Evolutionary conservation across 192 early-diverging fungal genomes (phyloP).

Genomic region (Backusella mclennaniae): DNA sequence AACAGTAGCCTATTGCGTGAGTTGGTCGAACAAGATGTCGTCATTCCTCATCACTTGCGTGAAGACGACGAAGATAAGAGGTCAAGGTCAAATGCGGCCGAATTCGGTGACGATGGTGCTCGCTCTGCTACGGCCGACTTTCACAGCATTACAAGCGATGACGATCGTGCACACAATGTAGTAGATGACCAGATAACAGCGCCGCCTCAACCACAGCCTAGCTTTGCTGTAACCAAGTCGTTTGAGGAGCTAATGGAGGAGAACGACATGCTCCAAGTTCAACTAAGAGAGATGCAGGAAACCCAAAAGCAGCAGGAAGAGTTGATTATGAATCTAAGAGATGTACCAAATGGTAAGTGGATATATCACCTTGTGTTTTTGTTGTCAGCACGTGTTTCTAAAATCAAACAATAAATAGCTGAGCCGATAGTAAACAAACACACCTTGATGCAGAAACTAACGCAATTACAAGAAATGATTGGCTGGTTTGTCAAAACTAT

Average conservation of each 20-base stretch:
- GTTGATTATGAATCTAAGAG: slow-evolving; percentile 28
- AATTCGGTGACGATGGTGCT: slow-evolving; percentile 36
- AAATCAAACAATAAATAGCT: background rate
- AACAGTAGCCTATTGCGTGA: slow-evolving; percentile 12
- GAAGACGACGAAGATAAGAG: slow-evolving; percentile 27
- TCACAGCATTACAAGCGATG: slow-evolving; percentile 19
- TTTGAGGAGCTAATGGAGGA: slow-evolving; percentile 39
- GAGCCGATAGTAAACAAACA: slow-evolving; percentile 12
- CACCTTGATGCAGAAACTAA: slow-evolving; percentile 14
- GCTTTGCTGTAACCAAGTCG: slow-evolving; percentile 35
- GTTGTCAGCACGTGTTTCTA: background rate
- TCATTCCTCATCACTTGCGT: background rate
- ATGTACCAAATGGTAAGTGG: slow-evolving; percentile 6
- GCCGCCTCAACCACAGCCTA: slow-evolving; percentile 41
- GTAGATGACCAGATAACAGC: slow-evolving; percentile 37
- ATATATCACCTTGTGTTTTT: background rate
- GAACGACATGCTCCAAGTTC: slow-evolving; percentile 33
- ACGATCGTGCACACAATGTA: slow-evolving; percentile 12
- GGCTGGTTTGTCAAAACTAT: slow-evolving; percentile 11
- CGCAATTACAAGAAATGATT: slow-evolving; percentile 9
- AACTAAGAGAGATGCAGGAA: slow-evolving; percentile 26
- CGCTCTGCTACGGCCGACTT: slow-evolving; percentile 33
- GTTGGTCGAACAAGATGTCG: background rate
- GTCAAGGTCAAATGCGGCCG: slow-evolving; percentile 36
- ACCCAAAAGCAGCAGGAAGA: slow-evolving; percentile 37